Percentiles rank a stretch among this genome's conserved stretches.
phyloP scores from a whole-genome alignment of 768 basidiomycete species.

The Boletus barrowsii region DNA sequence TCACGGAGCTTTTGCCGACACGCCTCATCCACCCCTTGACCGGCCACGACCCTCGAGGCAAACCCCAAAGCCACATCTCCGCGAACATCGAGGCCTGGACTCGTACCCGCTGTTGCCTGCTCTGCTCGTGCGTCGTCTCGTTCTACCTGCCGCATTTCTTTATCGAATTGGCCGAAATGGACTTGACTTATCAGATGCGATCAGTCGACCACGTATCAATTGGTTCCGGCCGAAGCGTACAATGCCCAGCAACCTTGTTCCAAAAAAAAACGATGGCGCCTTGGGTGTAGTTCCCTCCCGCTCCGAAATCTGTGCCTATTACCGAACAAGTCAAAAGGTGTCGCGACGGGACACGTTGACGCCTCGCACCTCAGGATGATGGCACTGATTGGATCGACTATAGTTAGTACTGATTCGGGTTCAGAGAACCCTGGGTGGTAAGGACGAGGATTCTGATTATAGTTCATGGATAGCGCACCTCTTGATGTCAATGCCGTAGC shows the following conservation, averaged over 20 bases:
- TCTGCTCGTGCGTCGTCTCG: neutral
- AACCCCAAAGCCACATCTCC: conserved; percentile 23
- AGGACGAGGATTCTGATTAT: conserved; percentile 1
- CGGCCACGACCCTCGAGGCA: conserved; percentile 26
- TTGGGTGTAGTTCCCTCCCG: conserved; percentile 1
- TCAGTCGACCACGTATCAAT: neutral
- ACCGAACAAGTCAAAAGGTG: conserved; percentile 1
- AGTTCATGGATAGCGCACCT: conserved; percentile 6
- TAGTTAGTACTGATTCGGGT: no score
- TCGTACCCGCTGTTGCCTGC: neutral
- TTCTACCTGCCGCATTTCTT: conserved; percentile 4
- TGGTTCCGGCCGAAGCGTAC: neutral
- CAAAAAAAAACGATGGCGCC: neutral
- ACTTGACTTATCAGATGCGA: conserved; percentile 4
- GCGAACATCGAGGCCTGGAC: conserved; percentile 8
- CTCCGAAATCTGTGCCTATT: conserved; percentile 12
- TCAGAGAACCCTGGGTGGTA: neutral
- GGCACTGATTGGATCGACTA: neutral
- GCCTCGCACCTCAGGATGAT: conserved; percentile 6
- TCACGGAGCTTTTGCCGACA: conserved; percentile 16
- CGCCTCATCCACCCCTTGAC: conserved; percentile 22
- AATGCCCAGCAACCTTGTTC: conserved; percentile 1
- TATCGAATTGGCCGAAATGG: conserved; percentile 2
- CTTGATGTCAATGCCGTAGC: neutral
- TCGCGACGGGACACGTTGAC: conserved; percentile 8